Evolutionary conservation across 768 basidiomycete genomes (phyloP), one percentile per base, ranked within the genome.

Genomic region (Termitomyces sp.): DNA sequence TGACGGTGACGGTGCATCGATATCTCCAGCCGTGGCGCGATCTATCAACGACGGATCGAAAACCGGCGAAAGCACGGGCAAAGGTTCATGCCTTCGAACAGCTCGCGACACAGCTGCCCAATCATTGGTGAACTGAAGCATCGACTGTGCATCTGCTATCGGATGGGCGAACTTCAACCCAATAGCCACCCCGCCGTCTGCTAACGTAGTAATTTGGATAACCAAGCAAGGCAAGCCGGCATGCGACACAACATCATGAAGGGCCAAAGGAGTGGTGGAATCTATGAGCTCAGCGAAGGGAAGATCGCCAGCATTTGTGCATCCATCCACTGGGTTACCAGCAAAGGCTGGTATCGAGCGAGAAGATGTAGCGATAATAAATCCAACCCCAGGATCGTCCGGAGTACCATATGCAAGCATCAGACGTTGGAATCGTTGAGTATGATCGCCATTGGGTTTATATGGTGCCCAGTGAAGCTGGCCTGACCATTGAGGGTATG

Each of bases 71-170:
- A 71, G 57, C 9, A 49, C 32, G 20, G 71, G 68, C 1, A 51
- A 18, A 3, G 62, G 35, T 22, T 28, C 51, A 18, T 61, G 58
- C 4, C 20, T 54, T 20, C 60, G 13, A 1, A 68, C 55, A 2
- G 70, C 68, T 32, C 73, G 67, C 38, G 73, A 66, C 15, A 72
- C 61, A 1, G 65, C 55, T 16, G 72, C 71, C 77, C 77, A 78
- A 60, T 74, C 72, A n/a, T 70, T 68, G 20, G 71, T 64, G 58
- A 78, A 78, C 9, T 65, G 67, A 16, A 70, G 54, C 58, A 78
- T 54, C 1, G 74, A 68, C 39, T 74, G 75, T 9, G 76, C 77
- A 58, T 78, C 77, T 7, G 74, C 77, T 7, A 78, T 45, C 1
- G 71, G 67, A 55, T 77, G 77, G 7, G 70, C 68, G 22, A 75